Base-by-base conservation (phyloP, 306 rosid genomes). In the Cajanus cajan region DNA sequence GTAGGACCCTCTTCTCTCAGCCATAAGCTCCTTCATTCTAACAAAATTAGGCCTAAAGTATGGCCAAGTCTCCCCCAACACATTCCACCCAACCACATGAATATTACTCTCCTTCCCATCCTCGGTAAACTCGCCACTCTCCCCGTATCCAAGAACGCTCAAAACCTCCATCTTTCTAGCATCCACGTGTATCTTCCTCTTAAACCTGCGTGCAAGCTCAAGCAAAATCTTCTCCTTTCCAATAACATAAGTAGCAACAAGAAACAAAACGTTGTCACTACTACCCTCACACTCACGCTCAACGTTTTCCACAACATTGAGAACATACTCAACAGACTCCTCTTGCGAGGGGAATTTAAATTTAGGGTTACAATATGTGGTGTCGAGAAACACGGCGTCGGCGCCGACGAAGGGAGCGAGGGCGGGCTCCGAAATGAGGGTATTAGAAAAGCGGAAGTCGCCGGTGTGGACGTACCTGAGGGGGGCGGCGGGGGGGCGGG, bases 1-100 rank as follows among this genome's bases (percentile, higher is more conserved):
- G 82, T 92, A 92, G 2, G 68, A 61, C 2, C 43, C 68, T 57
- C 96, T 93, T 71, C 82, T 90, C 80, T 90, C 95, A 55, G 50
- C 73, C 97, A 92, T 92, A 63, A 94, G 63, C 85, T 92, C 98
- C 73, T 82, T 85, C 86, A 94, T 89, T 52, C 80, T 92, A 75
- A 82, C 88, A 70, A 94, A 94, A 86, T 94, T 94, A 4, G 98
- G 98, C 83, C 93, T 86, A 80, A 94, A 94, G 57, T 92, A 94
- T 2, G 98, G 98, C 98, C 98, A 94, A 0, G 97, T 88, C 85
- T 94, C 97, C 70, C 98, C 98, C 90, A 94, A 89, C 4, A 94
- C 89, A 81, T 94, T 94, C 97, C 97, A 94, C 59, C 97, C 97
- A 80, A 94, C 93, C 69, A 94, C 98, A 74, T 92, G 98, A 67